Evolutionary conservation across 768 basidiomycete species (phyloP).

Genomic region (Termitomyces sp.): DNA sequence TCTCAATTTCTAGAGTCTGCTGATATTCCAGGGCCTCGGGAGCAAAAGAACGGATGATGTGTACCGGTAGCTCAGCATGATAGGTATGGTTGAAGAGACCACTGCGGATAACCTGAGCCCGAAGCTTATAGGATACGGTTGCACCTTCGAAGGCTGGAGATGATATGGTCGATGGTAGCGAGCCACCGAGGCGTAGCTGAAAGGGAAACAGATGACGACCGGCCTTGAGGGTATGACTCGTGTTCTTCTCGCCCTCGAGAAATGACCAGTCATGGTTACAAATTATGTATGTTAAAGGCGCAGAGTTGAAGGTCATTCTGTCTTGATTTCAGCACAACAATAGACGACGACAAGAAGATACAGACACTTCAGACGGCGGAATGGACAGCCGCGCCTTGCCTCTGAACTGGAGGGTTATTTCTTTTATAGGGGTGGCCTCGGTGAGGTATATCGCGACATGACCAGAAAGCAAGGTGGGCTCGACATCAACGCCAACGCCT

Average conservation of each 20-base stretch:
- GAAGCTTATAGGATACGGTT: constrained; percentile 81
- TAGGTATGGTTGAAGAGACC: constrained; percentile 65
- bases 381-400: constrained; percentile 76
- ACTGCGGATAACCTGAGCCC: constrained; percentile 75
- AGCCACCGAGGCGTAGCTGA: constrained; percentile 78
- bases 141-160: constrained; percentile 54
- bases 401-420: constrained; percentile 77
- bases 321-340: constrained; percentile 4
- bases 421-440: constrained; percentile 79
- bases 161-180: constrained; percentile 71
- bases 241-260: constrained; percentile 74
- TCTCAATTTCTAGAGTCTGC: constrained; percentile 92
- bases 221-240: constrained; percentile 90
- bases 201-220: constrained; percentile 93
- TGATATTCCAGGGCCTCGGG: constrained; percentile 90
- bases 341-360: constrained; percentile 11
- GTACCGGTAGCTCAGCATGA: constrained; percentile 53
- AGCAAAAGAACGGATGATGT: constrained; percentile 67
- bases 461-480: constrained; percentile 77
- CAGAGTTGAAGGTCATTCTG: constrained; percentile 38
- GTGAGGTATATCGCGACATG: constrained; percentile 73
- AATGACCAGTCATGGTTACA: constrained; percentile 91
- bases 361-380: constrained; percentile 53
- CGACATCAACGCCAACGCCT: constrained; percentile 79
- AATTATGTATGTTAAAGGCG: constrained; percentile 52